phyloP scores from a whole-genome alignment of 1,139 yeast species.

The Pichia sp. region DNA sequence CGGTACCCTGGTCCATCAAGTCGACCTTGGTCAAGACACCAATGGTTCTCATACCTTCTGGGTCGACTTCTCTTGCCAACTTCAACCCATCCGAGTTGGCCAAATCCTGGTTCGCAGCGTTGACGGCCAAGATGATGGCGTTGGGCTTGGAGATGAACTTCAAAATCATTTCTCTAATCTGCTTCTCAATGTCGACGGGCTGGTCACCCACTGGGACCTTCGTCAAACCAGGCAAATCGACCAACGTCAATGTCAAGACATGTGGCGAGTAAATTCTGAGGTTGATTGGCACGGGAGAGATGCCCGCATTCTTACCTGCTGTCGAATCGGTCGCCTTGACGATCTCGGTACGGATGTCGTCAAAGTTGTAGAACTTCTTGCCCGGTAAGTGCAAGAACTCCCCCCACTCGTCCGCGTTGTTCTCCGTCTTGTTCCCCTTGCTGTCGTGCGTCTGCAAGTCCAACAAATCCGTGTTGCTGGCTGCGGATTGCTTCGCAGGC shows the following conservation, averaged over 20 bases:
- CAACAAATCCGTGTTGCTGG: slow-evolving; percentile 34
- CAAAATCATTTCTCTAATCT: slow-evolving; percentile 90
- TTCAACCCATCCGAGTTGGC: slow-evolving; percentile 97
- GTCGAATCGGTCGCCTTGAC: slow-evolving; percentile 91
- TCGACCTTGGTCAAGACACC: slow-evolving; percentile 97
- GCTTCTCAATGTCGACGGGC: slow-evolving; percentile 94
- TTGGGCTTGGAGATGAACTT: slow-evolving; percentile 93
- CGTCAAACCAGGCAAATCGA: slow-evolving; percentile 95
- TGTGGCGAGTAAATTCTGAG: slow-evolving; percentile 93
- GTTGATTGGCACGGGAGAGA: slow-evolving; percentile 88
- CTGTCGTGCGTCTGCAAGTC: slow-evolving; percentile 36
- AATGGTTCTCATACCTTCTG: slow-evolving; percentile 93
- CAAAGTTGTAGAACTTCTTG: slow-evolving; percentile 82
- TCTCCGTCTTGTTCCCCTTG: slow-evolving; percentile 54
- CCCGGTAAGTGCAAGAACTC: slow-evolving; percentile 92
- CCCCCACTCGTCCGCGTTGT: slow-evolving; percentile 95
- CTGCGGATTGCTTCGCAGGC: slow-evolving; percentile 28
- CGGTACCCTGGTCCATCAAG: slow-evolving; percentile 98
- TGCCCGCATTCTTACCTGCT: slow-evolving; percentile 90
- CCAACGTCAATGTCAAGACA: slow-evolving; percentile 90
- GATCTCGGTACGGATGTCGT: slow-evolving; percentile 86
- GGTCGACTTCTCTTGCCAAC: slow-evolving; percentile 95
- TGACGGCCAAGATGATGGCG: slow-evolving; percentile 91
- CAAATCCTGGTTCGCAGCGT: slow-evolving; percentile 95
- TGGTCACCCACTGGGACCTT: slow-evolving; percentile 99